Evolutionary conservation across 2,329 filamentous ascomycete species (phyloP), one percentile per base, ranked within the genome.

Genomic region (Trichoderma atroviride): DNA sequence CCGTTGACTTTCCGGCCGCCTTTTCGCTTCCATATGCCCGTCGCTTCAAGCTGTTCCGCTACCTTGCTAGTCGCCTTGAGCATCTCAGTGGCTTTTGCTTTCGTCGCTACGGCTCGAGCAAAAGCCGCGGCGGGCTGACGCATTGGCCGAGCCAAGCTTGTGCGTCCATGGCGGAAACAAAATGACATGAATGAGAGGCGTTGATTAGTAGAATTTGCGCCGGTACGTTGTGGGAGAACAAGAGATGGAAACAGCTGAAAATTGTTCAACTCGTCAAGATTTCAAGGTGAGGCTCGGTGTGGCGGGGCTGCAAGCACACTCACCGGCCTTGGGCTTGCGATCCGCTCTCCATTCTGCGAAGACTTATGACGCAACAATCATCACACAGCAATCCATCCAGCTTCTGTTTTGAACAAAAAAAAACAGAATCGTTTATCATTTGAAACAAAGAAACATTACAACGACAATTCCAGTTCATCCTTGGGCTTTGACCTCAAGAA

Each of bases 31-130:
- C 79, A 80, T 19, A 77, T 70, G 0, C 73, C 73, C 3, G 73
- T 76, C 11, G 74, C 58, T 5, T 71, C 50, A 9, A 81, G 78
- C 56, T 72, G 66, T 31, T 72, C 60, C 24, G 76, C 75, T n/a
- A 75, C 47, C 10, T 72, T 68, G 53, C 62, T 73, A 3, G 69
- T 72, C 24, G 70, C 70, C 13, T 65, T 57, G 27, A 72, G 70
- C 72, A 69, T 73, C 19, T 72, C 63, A 35, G 69, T 35, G 19
- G 64, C 7, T 60, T 70, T 73, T 14, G 63, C 33, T 58, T 52
- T 63, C 22, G 53, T 65, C 6, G 70, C 55, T 35, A 19, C 71
- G 19, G 70, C 33, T 19, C 72, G 69, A 35, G 59, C 37, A 31
- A 70, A 70, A 13, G 62, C 31, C 27, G 50, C 50, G n/a, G 65